Percentiles rank a stretch among this genome's conserved stretches.
phyloP scores from a whole-genome alignment of 768 basidiomycete genomes.

The Leucogyrophana mollusca region DNA sequence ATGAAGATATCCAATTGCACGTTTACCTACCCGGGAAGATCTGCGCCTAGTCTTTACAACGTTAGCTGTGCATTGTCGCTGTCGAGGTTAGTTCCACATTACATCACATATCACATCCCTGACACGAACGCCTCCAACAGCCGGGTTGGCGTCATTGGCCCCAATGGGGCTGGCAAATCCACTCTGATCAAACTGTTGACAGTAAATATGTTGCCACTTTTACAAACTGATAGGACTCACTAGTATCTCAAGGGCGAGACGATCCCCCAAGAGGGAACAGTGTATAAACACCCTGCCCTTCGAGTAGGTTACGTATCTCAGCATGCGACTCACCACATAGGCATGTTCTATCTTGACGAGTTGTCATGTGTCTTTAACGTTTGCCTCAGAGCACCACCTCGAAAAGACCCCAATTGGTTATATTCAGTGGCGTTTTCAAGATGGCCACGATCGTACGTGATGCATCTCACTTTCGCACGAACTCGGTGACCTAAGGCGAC shows the following conservation, averaged over 20 bases:
- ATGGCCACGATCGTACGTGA: slow-evolving; percentile 89
- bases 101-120: slow-evolving; percentile 18
- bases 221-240: slow-evolving; percentile 3
- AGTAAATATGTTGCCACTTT: slow-evolving; percentile 37
- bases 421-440: slow-evolving; percentile 99
- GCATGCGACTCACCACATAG: slow-evolving; percentile 96
- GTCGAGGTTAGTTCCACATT: slow-evolving; percentile 59
- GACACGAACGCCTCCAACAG: slow-evolving; percentile 39
- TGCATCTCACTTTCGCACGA: slow-evolving; percentile 8
- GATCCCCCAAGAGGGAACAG: slow-evolving; percentile 84
- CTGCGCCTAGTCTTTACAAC: slow-evolving; percentile 76
- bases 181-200: slow-evolving; percentile 94
- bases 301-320: slow-evolving; percentile 97
- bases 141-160: slow-evolving; percentile 89
- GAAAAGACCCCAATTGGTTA: slow-evolving; percentile 97
- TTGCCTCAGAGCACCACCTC: slow-evolving; percentile 72
- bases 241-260: slow-evolving; percentile 72
- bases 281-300: slow-evolving; percentile 91
- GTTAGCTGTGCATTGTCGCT: slow-evolving; percentile 93
- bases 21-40: slow-evolving; percentile 88
- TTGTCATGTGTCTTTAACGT: slow-evolving; percentile 15
- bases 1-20: slow-evolving; percentile 90
- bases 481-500: slow-evolving; percentile 10
- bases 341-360: slow-evolving; percentile 35
- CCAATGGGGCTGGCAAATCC: slow-evolving; percentile 95